These are phyloP conservation scores for Corymbia maculata DNA, from an alignment of 345 rosid species.

Conservation along the genomic window DNA sequence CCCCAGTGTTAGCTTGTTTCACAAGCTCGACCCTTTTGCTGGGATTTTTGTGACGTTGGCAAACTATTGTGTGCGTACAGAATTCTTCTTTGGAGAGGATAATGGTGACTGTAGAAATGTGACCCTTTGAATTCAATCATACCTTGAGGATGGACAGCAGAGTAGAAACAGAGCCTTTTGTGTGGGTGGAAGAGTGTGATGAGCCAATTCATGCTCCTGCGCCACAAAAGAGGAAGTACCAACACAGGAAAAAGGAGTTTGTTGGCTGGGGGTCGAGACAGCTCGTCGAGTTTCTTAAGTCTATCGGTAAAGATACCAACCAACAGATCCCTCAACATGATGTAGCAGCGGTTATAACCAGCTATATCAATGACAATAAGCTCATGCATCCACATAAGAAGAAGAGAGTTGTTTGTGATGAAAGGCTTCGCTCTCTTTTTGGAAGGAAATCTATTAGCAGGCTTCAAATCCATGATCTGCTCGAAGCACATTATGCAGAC, in stretches of 20 bases:
- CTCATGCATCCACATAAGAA: slow-evolving; percentile 38
- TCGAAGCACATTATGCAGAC: slow-evolving; percentile 59
- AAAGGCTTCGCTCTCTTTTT: slow-evolving; percentile 39
- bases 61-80: background rate
- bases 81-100: background rate
- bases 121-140: background rate
- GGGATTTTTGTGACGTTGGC: background rate
- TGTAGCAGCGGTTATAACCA: slow-evolving; percentile 31
- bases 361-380: slow-evolving; percentile 28
- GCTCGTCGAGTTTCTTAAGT: slow-evolving; percentile 52
- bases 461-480: slow-evolving; percentile 40
- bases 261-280: slow-evolving; percentile 75
- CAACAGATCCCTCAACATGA: slow-evolving; percentile 35
- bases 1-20: background rate
- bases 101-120: background rate
- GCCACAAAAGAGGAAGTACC: slow-evolving; percentile 32
- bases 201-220: background rate
- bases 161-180: slow-evolving; percentile 2
- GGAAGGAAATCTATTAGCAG: slow-evolving; percentile 39
- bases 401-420: slow-evolving; percentile 54
- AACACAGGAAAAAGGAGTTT: slow-evolving; percentile 33
- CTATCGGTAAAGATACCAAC: slow-evolving; percentile 35
- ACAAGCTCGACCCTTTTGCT: background rate
- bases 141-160: background rate
- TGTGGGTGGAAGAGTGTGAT: slow-evolving; percentile 36